Evolutionary conservation across 2,329 filamentous ascomycete species (phyloP).

Genomic region (Aureobasidium sp.): DNA sequence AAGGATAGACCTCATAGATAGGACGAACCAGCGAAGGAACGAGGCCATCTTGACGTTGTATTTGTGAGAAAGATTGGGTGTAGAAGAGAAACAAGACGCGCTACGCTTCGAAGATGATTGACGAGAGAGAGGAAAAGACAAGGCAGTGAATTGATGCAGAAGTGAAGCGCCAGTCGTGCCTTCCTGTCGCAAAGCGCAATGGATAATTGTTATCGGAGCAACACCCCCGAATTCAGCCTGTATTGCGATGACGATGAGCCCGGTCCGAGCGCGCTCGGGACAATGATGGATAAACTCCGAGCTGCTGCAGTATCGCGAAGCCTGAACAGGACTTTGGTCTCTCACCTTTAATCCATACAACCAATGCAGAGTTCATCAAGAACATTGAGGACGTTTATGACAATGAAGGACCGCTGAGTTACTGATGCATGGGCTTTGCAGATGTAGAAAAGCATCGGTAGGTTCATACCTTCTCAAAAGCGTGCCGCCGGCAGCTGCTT

Average conservation of each 20-base stretch:
- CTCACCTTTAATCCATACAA: background rate
- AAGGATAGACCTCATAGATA: background rate
- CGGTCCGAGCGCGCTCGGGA: background rate
- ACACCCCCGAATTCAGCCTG: background rate
- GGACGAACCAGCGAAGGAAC: conserved; percentile 11
- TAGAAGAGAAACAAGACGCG: background rate
- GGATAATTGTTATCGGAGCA: conserved; percentile 12
- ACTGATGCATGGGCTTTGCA: background rate
- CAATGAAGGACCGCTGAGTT: background rate
- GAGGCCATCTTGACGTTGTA: conserved; percentile 2
- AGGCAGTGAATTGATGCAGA: background rate
- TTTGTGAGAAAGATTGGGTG: background rate
- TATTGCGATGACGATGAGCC: background rate
- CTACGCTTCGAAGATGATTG: background rate
- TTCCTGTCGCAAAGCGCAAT: conserved; percentile 13
- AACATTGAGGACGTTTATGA: background rate
- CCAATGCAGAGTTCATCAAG: background rate
- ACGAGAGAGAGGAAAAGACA: background rate
- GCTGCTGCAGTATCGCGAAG: background rate
- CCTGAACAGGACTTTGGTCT: background rate
- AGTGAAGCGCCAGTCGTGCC: conserved; percentile 8
- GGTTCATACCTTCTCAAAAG: no score
- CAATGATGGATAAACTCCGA: background rate
- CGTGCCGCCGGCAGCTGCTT: no score
- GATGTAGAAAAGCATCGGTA: background rate